Evolutionary conservation across 768 basidiomycete genomes (phyloP), one percentile per base, ranked within the genome.

Genomic region (Cytidiella melzeri): DNA sequence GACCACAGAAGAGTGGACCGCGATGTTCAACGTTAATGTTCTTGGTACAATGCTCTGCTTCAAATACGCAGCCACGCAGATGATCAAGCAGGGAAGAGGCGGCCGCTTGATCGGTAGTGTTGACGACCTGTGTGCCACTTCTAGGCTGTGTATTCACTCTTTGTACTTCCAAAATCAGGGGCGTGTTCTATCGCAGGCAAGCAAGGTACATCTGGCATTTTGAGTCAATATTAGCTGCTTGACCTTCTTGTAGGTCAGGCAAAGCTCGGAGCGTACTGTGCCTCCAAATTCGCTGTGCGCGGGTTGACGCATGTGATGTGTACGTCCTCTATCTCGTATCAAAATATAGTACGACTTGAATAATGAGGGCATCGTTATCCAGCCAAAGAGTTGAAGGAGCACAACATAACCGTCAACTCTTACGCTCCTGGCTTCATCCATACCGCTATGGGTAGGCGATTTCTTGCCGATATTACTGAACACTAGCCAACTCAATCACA

Each of bases 21-120:
- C 53, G 18, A 40, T 67, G 9, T 52, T 69, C n/a, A 50, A 64
- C 1, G 61, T 73, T 44, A 77, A 77, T 37, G 61, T 66, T 23
- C 65, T 64, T 12, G 72, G 76, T 4, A 62, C 63, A 0, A 64
- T 75, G 52, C 57, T 69, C 34, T 70, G 65, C 53, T 74, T 68
- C 62, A 70, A 71, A 50, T 61, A 68, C 36, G 71, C 72, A 13
- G 72, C 65, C 10, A 18, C 46, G 15, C 64, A 70, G 46, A 67
- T 74, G 69, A 62, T 74, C 51, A 54, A 58, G 43, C 73, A 71
- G 56, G 71, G 73, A 7, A 55, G 54, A 1, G 69, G 72, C 4
- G 70, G 73, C 0, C 54, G 71, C 9, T 65, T 73, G 5, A 60
- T 74, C 54, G 75, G 72, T 38, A 58, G 11, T 39, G 30, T 23